Evolutionary conservation across 176 grass and related monocot species (phyloP).

Genomic region (Alloteropsis semialata): DNA sequence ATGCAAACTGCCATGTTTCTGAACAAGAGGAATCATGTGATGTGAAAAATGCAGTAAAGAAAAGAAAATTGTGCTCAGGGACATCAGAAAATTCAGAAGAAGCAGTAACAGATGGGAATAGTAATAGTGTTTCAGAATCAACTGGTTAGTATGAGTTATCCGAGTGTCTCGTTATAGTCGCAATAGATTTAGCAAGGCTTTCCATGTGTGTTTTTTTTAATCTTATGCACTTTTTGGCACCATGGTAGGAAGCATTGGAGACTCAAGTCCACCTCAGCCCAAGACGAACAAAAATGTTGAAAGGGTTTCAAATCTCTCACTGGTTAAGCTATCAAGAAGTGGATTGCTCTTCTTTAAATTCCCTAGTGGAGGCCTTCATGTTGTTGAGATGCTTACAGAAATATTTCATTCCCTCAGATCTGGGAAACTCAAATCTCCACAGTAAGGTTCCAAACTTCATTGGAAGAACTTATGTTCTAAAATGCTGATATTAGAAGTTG

Average conservation of each 20-base stretch:
- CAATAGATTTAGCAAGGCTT: neutral
- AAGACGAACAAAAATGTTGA: constrained; percentile 40
- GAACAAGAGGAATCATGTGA: constrained; percentile 38
- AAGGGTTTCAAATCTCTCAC: constrained; percentile 52
- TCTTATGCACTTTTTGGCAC: constrained; percentile 31
- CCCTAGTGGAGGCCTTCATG: constrained; percentile 44
- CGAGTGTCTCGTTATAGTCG: neutral
- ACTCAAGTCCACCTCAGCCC: constrained; percentile 30
- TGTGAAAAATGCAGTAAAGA: constrained; percentile 46
- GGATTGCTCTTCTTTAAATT: constrained; percentile 86
- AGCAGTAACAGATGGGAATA: constrained; percentile 21
- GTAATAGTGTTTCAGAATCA: constrained; percentile 20
- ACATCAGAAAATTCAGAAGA: constrained; percentile 33
- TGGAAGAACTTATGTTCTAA: neutral
- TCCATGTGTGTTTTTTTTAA: constrained; percentile 1
- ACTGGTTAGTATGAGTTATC: constrained; percentile 42
- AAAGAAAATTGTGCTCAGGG: constrained; percentile 69
- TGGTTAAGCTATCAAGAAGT: constrained; percentile 88
- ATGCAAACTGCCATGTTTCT: constrained; percentile 24
- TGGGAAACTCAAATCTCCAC: constrained; percentile 68
- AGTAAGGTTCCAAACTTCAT: constrained; percentile 46
- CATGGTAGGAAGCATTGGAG: constrained; percentile 31
- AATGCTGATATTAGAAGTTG: constrained; percentile 3
- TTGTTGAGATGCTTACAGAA: constrained; percentile 69
- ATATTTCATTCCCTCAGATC: constrained; percentile 58